phyloP scores from a whole-genome alignment of 768 basidiomycete genomes.

The Ramaria sp. region DNA sequence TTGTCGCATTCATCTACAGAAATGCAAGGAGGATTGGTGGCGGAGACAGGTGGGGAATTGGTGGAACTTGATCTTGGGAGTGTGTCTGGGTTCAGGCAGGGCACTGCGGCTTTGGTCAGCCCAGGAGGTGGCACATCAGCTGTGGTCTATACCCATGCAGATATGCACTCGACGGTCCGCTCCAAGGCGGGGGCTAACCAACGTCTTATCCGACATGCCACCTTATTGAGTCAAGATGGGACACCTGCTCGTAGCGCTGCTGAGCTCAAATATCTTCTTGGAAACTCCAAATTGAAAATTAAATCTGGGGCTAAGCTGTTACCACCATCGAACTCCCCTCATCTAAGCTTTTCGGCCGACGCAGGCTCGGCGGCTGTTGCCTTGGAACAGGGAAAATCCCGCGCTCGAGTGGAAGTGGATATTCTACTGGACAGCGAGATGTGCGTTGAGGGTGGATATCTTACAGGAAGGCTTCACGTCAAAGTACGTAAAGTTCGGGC shows the following conservation, averaged over 20 bases:
- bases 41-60: slow-evolving; percentile 38
- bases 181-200: slow-evolving; percentile 10
- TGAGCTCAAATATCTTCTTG: slow-evolving; percentile 53
- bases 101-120: slow-evolving; percentile 27
- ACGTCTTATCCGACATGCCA: slow-evolving; percentile 34
- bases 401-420: slow-evolving; percentile 73
- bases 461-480: slow-evolving; percentile 63
- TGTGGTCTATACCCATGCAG: slow-evolving; percentile 9
- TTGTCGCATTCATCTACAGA: slow-evolving; percentile 16
- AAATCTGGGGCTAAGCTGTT: slow-evolving; percentile 41
- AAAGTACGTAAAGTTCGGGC: slow-evolving; percentile 46
- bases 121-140: slow-evolving; percentile 20
- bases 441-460: slow-evolving; percentile 67
- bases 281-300: slow-evolving; percentile 46
- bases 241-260: slow-evolving; percentile 39
- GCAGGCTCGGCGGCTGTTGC: slow-evolving; percentile 22
- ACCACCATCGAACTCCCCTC: slow-evolving; percentile 13
- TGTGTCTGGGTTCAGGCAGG: slow-evolving; percentile 29
- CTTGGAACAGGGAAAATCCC: slow-evolving; percentile 63
- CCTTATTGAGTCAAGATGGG: slow-evolving; percentile 41
- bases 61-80: slow-evolving; percentile 31
- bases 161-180: neutral
- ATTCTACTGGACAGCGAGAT: slow-evolving; percentile 65
- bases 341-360: neutral
- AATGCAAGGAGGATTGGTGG: slow-evolving; percentile 38